Percentiles rank a stretch among this genome's conserved stretches.
Evolutionary conservation across 2,329 filamentous ascomycete genomes (phyloP).

Genomic region (Cordyceps farinosa): DNA sequence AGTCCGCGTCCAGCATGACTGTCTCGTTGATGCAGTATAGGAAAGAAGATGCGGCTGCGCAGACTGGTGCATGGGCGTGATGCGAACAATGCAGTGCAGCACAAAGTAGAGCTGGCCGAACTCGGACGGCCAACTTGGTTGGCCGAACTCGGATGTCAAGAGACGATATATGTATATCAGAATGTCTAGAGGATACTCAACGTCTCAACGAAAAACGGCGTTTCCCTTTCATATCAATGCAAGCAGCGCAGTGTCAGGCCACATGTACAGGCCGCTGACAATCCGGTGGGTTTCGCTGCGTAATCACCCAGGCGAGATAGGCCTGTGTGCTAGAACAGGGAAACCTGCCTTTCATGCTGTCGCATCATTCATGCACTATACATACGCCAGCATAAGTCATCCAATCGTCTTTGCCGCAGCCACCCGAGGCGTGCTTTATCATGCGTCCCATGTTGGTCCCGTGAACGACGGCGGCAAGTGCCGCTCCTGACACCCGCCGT

Average conservation of each 20-base stretch:
- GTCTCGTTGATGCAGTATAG: no score
- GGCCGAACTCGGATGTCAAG: neutral
- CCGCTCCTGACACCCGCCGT: neutral
- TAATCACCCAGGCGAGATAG: neutral
- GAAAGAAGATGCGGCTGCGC: no score
- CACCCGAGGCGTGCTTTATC: neutral
- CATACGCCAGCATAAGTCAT: no score
- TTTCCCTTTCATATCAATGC: neutral
- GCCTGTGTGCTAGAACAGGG: neutral
- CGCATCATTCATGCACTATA: conserved; percentile 1
- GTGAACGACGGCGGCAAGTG: conserved; percentile 2
- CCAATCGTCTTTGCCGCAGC: neutral
- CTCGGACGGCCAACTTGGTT: neutral
- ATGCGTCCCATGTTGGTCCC: conserved; percentile 11
- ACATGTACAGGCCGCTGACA: neutral
- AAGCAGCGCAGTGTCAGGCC: conserved; percentile 1
- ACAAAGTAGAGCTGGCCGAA: neutral
- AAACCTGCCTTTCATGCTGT: neutral
- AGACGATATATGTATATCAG: neutral
- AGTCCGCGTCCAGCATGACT: no score
- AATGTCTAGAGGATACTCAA: neutral
- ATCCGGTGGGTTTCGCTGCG: neutral
- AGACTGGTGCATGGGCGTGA: neutral
- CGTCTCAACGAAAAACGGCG: neutral
- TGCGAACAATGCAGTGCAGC: no score